Evolutionary conservation across 495 filamentous ascomycete genomes (phyloP), one percentile per base, ranked within the genome.

Genomic region (Trichoderma orchidacearum): DNA sequence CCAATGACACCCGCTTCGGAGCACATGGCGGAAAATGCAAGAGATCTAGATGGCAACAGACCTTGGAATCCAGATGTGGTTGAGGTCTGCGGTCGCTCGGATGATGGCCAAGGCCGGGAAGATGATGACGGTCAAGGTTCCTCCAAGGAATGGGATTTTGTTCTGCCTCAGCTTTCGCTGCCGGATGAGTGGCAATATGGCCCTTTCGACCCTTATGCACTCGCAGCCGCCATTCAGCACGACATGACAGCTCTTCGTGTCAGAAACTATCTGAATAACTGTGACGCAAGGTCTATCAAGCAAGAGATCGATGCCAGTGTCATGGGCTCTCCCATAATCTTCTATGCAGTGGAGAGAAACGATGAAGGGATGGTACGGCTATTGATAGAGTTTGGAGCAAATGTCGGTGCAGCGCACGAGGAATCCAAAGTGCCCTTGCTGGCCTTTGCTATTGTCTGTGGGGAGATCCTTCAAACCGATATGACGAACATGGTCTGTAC

Each of bases 341-440:
- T 78, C 62, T 78, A 67, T 29, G 66, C 64, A 3, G 72, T 71
- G 12, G 74, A 62, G 3, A 67, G 66, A 13, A 75, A 74, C 57
- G 60, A 75, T 31, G 64, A 65, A 4, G 56, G 59, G 12, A 57
- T 71, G 13, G 53, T 78, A 15, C 68, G 72, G 4, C 55, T 57
- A 5, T 74, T 65, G 61, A 62, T 68, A 3, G 57, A 62, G 8
- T 61, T 63, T 23, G 74, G 73, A 5, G 72, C 57, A 18, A 67
- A 73, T 53, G 66, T 70, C 3, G 63, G 64, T 41, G 62, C 62
- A 12, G 61, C 62, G 3, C 56, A 70, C 38, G 61, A 56, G 3
- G 27, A 53, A 3, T 59, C 61, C 15, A 34, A 54, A 7, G 62
- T 75, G 18, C 75, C 75, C 12, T 62, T 77, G 2, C 56, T 79